A percentile compares a stretch with the other conserved stretches of the same genome.
Conservation (phyloP, 2,329 filamentous ascomycete species). For the Pestalotiopsis sp. region DNA sequence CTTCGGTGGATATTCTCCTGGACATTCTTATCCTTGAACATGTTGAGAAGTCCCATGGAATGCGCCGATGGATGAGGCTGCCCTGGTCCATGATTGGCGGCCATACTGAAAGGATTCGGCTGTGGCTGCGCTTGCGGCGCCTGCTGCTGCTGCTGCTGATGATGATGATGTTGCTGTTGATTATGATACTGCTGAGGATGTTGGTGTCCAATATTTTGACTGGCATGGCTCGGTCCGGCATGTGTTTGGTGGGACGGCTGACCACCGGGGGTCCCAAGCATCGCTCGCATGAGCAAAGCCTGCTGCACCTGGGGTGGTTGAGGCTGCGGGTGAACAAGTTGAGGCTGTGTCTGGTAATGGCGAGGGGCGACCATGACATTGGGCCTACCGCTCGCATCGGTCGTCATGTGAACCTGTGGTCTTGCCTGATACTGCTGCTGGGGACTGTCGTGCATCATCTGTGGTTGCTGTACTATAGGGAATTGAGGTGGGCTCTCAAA, state of each 20-base stretch:
- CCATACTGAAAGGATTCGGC: constrained; percentile 4
- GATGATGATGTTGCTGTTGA: constrained; percentile 13
- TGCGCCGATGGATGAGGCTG: constrained; percentile 25
- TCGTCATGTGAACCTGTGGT: constrained; percentile 25
- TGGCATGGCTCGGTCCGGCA: constrained; percentile 21
- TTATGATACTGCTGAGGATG: constrained; percentile 28
- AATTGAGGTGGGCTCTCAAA: constrained; percentile 51
- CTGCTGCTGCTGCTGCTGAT: constrained; percentile 22
- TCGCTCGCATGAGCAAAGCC: constrained; percentile 45
- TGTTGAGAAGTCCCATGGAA: constrained; percentile 36
- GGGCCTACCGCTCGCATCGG: constrained; percentile 19
- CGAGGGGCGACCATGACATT: constrained; percentile 19
- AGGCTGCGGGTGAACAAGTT: constrained; percentile 48
- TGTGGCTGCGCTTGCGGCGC: constrained; percentile 19
- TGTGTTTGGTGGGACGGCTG: constrained; percentile 22
- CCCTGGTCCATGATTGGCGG: constrained; percentile 13
- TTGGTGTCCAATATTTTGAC: constrained; percentile 14
- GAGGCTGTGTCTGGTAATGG: constrained; percentile 32
- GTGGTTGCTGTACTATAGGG: constrained; percentile 35
- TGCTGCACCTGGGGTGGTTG: constrained; percentile 57
- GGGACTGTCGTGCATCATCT: background rate
- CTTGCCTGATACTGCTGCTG: constrained; percentile 25
- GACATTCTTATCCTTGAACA: constrained; percentile 38
- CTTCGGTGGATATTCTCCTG: constrained; percentile 13
- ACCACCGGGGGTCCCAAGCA: constrained; percentile 35